phyloP scores from a whole-genome alignment of 1,284 basidiomycete species.

The Somion occarium region DNA sequence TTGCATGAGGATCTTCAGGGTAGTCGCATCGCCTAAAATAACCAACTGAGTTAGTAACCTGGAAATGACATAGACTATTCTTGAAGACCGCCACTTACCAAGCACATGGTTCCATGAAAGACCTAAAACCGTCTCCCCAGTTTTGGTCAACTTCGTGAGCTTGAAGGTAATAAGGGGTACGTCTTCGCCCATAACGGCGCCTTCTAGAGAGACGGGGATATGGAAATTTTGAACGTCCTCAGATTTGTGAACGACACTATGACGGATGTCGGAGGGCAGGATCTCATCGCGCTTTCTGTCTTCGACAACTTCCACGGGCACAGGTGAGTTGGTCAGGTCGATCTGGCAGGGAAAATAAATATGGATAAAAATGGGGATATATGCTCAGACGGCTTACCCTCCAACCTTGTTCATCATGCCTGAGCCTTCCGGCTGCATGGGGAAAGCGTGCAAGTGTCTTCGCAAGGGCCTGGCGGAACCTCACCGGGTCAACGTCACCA shows the following conservation, averaged over 20 bases:
- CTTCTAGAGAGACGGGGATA: background rate
- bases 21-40: background rate
- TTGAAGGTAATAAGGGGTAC: background rate
- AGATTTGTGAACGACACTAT: background rate
- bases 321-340: background rate
- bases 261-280: background rate
- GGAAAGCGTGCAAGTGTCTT: background rate
- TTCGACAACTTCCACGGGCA: background rate
- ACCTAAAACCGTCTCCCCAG: background rate
- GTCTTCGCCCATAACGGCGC: background rate
- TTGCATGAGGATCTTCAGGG: background rate
- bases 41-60: background rate
- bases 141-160: background rate
- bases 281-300: background rate
- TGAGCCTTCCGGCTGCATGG: background rate
- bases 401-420: background rate
- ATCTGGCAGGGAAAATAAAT: background rate
- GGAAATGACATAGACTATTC: background rate
- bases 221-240: background rate
- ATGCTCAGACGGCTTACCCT: background rate
- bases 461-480: background rate
- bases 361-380: background rate
- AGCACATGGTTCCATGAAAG: background rate
- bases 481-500: background rate
- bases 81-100: background rate